phyloP scores from a whole-genome alignment of 73 alveolate genomes.

The Paraurostyla sp. region DNA sequence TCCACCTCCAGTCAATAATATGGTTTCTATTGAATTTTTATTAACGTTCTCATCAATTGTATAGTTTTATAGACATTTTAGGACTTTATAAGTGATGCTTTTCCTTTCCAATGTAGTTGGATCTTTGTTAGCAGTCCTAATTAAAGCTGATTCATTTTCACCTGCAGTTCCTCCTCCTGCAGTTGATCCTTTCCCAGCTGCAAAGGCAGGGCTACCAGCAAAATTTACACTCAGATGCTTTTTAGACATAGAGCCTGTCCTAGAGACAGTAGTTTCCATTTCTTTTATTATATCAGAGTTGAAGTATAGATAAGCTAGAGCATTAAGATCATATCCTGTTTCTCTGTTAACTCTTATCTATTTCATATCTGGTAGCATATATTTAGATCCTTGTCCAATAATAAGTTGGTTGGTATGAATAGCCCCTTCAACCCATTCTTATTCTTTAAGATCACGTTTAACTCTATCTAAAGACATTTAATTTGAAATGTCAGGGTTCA shows the following conservation, averaged over 20 bases:
- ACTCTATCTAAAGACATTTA: background rate
- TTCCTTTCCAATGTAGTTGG: slow-evolving; percentile 4
- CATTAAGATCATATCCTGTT: slow-evolving; percentile 8
- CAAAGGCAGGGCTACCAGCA: no score
- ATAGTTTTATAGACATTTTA: background rate
- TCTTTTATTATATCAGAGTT: slow-evolving; percentile 30
- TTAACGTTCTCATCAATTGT: slow-evolving; percentile 8
- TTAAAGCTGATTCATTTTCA: no score
- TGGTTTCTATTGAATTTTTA: background rate
- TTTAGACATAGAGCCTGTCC: no score
- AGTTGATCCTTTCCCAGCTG: background rate
- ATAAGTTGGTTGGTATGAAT: no score
- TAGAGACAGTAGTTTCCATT: background rate
- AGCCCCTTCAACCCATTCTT: background rate
- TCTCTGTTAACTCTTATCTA: background rate
- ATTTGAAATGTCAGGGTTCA: background rate
- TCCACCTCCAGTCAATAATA: slow-evolving; percentile 38
- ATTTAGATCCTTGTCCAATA: background rate
- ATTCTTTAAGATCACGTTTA: background rate
- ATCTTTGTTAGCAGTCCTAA: background rate
- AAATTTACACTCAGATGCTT: no score
- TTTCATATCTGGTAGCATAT: slow-evolving; percentile 7
- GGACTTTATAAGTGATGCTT: slow-evolving; percentile 6
- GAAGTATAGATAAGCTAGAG: slow-evolving; percentile 11
- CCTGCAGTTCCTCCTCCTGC: background rate